Evolutionary conservation across 495 filamentous ascomycete species (phyloP), one percentile per base, ranked within the genome.

Genomic region (Penicillium samsonianum): DNA sequence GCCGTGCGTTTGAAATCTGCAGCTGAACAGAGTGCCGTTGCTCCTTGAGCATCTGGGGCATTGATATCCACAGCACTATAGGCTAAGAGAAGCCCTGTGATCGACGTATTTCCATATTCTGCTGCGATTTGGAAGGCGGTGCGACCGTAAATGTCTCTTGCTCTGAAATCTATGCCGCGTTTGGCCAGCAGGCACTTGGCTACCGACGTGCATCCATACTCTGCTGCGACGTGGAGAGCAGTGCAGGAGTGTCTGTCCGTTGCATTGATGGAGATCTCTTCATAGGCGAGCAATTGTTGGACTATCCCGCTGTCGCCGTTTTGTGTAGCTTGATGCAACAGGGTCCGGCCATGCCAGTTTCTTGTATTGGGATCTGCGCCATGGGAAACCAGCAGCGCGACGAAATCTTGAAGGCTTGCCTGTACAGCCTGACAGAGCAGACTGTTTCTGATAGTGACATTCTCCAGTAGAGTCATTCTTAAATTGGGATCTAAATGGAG

Each of bases 51-150:
- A 48, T 56, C 53, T 41, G 10, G 31, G 43, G 43, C 20, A 19
- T 56, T 48, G 43, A 56, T 40, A 48, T 56, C 31, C 53, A 56
- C 53, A 48, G 9, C 44, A 56, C 33, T 12, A 48, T 8, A 45
- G 20, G 17, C 19, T 31, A 56, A 56, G 20, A 56, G 44, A 31
- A 48, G 28, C 53, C 33, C 46, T 45, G 53, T 48, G 22, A 56
- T 47, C n/a, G 44, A 47, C 30, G 46, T 48, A 43, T 56, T 9
- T 43, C 43, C 33, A 41, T 56, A 33, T 41, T 56, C 53, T 56
- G 53, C 53, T 56, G 53, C 53, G 33, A 56, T 56, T 11, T 56
- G 53, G 8, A 56, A 48, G 53, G 53, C 53, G n/a, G 53, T 48
- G 35, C 43, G 53, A 56, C 53, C 53, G 33, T 56, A 56, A n/a